Conservation (phyloP, 345 rosid genomes). For the Arabidopsis suecica region DNA sequence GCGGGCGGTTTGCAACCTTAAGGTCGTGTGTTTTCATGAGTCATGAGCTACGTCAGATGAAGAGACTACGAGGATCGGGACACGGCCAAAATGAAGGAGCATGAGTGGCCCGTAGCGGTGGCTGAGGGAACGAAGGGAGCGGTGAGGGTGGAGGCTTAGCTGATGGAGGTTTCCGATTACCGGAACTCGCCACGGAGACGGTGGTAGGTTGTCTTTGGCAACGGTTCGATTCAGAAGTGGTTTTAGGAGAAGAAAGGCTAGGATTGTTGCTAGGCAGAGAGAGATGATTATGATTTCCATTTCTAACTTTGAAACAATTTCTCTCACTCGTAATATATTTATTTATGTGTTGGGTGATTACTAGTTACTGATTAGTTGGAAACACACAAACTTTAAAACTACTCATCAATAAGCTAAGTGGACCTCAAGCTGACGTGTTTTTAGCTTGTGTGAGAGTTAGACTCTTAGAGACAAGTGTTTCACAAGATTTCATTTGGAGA, state of each 20-base stretch:
- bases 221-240: background rate
- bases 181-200: conserved; percentile 57
- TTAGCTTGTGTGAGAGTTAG: too few relatives aligned
- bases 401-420: too few relatives aligned
- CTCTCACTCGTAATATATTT: background rate
- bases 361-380: too few relatives aligned
- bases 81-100: conserved; percentile 55
- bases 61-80: conserved; percentile 54
- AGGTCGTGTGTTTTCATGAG: conserved; percentile 60
- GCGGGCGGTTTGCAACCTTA: conserved; percentile 51
- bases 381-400: too few relatives aligned
- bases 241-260: conserved; percentile 6
- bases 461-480: too few relatives aligned
- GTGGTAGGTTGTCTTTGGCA: conserved; percentile 5
- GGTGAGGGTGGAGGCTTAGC: conserved; percentile 53
- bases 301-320: background rate
- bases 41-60: conserved; percentile 53
- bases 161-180: conserved; percentile 64
- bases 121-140: conserved; percentile 48
- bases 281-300: conserved; percentile 12
- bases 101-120: conserved; percentile 55
- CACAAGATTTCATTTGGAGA: too few relatives aligned
- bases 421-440: too few relatives aligned
- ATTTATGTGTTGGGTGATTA: too few relatives aligned
- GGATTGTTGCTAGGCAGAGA: conserved; percentile 3